phyloP scores from a whole-genome alignment of 345 rosid genomes.

The Eucalyptus fibrosa region DNA sequence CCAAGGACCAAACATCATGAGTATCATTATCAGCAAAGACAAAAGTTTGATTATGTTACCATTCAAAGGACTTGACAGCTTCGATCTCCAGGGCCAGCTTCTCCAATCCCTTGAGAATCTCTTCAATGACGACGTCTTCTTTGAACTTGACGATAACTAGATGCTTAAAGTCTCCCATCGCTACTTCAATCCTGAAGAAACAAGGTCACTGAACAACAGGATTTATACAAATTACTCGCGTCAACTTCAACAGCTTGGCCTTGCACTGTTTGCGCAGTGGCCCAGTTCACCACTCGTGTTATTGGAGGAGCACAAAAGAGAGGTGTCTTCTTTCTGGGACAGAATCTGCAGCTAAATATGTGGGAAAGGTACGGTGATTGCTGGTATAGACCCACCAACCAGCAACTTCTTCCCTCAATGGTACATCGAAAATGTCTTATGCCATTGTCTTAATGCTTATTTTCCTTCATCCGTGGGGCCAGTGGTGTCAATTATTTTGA shows the following conservation, averaged over 20 bases:
- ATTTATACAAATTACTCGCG: background rate
- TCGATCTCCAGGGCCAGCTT: constrained; percentile 62
- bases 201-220: background rate
- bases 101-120: constrained; percentile 74
- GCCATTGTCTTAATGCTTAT: constrained; percentile 7
- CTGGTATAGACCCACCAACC: constrained; percentile 15
- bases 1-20: background rate
- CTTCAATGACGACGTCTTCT: constrained; percentile 48
- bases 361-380: constrained; percentile 9
- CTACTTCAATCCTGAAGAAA: background rate
- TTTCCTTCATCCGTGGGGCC: constrained; percentile 37
- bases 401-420: background rate
- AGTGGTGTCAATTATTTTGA: background rate
- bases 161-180: constrained; percentile 67
- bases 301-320: background rate
- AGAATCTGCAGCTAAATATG: constrained; percentile 8
- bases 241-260: background rate
- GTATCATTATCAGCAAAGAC: background rate
- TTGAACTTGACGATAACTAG: constrained; percentile 84
- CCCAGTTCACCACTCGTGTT: background rate
- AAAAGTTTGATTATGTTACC: constrained; percentile 18
- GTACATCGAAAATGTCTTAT: constrained; percentile 6
- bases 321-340: constrained; percentile 2
- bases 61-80: constrained; percentile 78
- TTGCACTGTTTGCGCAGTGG: background rate